Conservation (phyloP, 129 eudicot genomes). For the Chrysanthemum makinoi region DNA sequence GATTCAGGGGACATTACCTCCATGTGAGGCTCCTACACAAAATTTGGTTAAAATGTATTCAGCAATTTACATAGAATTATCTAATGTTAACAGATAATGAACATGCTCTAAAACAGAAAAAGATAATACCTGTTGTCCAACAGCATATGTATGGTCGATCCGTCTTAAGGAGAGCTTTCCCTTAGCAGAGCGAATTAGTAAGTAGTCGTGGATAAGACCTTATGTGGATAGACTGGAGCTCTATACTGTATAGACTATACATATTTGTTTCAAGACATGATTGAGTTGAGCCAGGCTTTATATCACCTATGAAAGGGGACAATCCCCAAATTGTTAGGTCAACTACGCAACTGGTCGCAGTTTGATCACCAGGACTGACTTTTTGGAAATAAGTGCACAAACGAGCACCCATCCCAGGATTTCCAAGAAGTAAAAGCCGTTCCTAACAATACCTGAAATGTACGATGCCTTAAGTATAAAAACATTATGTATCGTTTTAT, state of each 20-base stretch:
- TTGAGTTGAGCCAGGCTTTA: constrained; percentile 84
- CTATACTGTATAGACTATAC: too few relatives aligned
- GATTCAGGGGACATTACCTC: constrained; percentile 94
- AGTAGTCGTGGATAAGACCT: constrained; percentile 75
- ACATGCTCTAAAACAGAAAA: neutral
- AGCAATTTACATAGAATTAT: neutral
- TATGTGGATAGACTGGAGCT: constrained; percentile 84
- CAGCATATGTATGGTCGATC: constrained; percentile 85
- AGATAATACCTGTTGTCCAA: constrained; percentile 83
- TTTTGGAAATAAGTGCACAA: constrained; percentile 95
- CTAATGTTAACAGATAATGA: neutral
- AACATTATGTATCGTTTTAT: neutral
- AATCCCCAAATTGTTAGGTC: constrained; percentile 56
- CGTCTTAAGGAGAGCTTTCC: constrained; percentile 95
- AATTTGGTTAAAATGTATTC: constrained; percentile 10
- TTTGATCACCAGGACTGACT: constrained; percentile 76
- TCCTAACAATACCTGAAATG: constrained; percentile 85
- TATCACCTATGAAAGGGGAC: constrained; percentile 96
- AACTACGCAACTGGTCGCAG: constrained; percentile 64
- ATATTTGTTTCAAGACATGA: constrained; percentile 92
- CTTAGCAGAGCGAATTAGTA: constrained; percentile 90
- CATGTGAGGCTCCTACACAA: constrained; percentile 85
- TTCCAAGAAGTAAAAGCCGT: constrained; percentile 93
- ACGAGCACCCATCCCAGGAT: constrained; percentile 96
- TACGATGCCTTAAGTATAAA: constrained; percentile 3